phyloP scores from a whole-genome alignment of 192 early-diverging fungal genomes.

The Podila epigama region DNA sequence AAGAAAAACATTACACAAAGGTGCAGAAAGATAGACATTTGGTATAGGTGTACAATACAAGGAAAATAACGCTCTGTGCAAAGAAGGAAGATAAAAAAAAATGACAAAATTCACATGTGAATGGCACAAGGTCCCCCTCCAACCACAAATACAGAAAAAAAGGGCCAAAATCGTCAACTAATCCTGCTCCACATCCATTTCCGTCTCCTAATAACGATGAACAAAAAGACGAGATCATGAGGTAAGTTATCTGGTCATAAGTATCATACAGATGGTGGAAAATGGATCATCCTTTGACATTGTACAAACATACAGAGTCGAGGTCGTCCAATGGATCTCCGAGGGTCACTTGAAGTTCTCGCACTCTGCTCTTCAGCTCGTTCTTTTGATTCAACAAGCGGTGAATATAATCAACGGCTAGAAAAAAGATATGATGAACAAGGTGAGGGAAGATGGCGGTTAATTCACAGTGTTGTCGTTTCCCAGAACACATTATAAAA shows the following conservation, averaged over 20 bases:
- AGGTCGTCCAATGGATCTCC: conserved; percentile 46
- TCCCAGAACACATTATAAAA: neutral
- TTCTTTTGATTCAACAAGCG: conserved; percentile 66
- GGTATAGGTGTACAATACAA: too few relatives aligned
- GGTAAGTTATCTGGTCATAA: too few relatives aligned
- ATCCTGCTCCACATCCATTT: neutral
- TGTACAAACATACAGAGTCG: conserved; percentile 2
- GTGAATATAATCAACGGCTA: conserved; percentile 78
- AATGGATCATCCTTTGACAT: neutral
- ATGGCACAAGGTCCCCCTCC: neutral
- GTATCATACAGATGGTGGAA: neutral
- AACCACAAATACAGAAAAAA: conserved; percentile 26
- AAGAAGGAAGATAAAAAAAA: neutral
- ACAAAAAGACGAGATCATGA: neutral
- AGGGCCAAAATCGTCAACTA: neutral
- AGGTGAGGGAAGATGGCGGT: neutral
- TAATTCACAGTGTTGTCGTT: neutral
- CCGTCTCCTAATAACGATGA: neutral
- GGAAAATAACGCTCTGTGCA: too few relatives aligned
- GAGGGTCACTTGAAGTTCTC: conserved; percentile 51
- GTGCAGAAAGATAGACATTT: too few relatives aligned
- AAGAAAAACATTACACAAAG: too few relatives aligned
- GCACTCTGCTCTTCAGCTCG: conserved; percentile 57
- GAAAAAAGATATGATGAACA: conserved; percentile 1
- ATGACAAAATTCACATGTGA: neutral